phyloP scores from a whole-genome alignment of 108 stramenopile genomes.

The Skeletonema costatum region DNA sequence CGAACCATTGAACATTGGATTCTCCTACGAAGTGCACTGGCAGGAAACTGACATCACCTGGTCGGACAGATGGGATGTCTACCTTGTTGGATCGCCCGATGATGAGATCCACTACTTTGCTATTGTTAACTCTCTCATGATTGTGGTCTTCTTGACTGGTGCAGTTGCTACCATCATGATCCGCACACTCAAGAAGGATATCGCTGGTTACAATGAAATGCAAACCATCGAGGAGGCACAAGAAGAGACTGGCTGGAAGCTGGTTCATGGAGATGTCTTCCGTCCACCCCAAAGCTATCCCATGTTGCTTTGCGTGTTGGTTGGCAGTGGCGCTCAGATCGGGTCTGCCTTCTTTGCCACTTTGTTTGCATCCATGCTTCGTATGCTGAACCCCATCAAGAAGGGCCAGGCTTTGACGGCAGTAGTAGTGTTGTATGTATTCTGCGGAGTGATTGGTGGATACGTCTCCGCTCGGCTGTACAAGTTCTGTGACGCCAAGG shows the following conservation, averaged over 20 bases:
- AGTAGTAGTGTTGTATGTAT: conserved; percentile 92
- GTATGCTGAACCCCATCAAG: conserved; percentile 92
- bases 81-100: conserved; percentile 90
- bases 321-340: conserved; percentile 95
- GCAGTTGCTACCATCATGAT: conserved; percentile 97
- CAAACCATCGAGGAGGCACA: conserved; percentile 84
- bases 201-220: conserved; percentile 96
- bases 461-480: conserved; percentile 89
- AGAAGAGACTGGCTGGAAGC: conserved; percentile 98
- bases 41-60: conserved; percentile 81
- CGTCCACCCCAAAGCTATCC: conserved; percentile 86
- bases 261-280: conserved; percentile 98
- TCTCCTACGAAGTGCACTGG: conserved; percentile 97
- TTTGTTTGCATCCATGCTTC: conserved; percentile 82
- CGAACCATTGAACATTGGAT: conserved; percentile 62
- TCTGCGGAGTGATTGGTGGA: conserved; percentile 91
- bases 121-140: conserved; percentile 98
- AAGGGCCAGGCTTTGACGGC: conserved; percentile 95
- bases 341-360: conserved; percentile 81
- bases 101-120: conserved; percentile 99
- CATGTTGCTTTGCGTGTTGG: conserved; percentile 89
- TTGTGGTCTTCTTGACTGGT: conserved; percentile 96
- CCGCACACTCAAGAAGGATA: conserved; percentile 95
- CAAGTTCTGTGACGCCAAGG: conserved; percentile 90
- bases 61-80: conserved; percentile 99